Percentiles rank a stretch among this genome's conserved stretches.
phyloP scores from a whole-genome alignment of 2,329 filamentous ascomycete species.

The Fusarium camptoceras region DNA sequence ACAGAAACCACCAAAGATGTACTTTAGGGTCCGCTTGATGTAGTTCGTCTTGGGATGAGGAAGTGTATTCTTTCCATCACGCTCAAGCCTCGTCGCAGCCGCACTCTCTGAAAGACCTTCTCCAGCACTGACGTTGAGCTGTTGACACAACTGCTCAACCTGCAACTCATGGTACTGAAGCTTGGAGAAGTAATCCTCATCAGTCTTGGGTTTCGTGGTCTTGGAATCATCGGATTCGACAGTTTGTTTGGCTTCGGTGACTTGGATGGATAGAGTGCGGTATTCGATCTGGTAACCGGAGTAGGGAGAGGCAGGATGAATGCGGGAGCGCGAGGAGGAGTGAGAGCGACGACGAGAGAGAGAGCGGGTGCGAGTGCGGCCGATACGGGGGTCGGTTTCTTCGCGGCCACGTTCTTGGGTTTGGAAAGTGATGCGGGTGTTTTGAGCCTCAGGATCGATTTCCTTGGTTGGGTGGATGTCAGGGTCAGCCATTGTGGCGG shows the following conservation, averaged over 20 bases:
- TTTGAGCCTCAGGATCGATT: constrained; percentile 35
- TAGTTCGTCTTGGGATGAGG: constrained; percentile 58
- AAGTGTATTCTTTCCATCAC: constrained; percentile 57
- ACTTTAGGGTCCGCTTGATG: constrained; percentile 54
- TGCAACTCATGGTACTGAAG: constrained; percentile 54
- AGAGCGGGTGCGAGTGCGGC: constrained; percentile 29
- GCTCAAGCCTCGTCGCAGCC: constrained; percentile 51
- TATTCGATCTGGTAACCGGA: constrained; percentile 55
- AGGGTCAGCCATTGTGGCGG: constrained; percentile 30
- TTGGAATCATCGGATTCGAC: constrained; percentile 42
- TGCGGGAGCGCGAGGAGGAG: constrained; percentile 42
- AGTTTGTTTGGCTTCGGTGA: constrained; percentile 51
- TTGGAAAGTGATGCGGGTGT: constrained; percentile 38
- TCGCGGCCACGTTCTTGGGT: constrained; percentile 18
- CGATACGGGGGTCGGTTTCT: constrained; percentile 12
- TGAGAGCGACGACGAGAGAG: constrained; percentile 38
- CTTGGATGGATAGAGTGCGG: constrained; percentile 56
- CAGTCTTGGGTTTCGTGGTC: constrained; percentile 47
- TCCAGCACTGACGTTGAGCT: constrained; percentile 53
- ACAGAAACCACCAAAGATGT: constrained; percentile 62
- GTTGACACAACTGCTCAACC: constrained; percentile 52
- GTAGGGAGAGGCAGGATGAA: constrained; percentile 50
- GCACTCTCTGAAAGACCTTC: constrained; percentile 52
- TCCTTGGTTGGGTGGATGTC: constrained; percentile 32
- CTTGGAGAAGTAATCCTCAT: constrained; percentile 59